A percentile compares a stretch with the other conserved stretches of the same genome.
Conservation (phyloP, 768 basidiomycete genomes). For the Albatrellus ellisii region DNA sequence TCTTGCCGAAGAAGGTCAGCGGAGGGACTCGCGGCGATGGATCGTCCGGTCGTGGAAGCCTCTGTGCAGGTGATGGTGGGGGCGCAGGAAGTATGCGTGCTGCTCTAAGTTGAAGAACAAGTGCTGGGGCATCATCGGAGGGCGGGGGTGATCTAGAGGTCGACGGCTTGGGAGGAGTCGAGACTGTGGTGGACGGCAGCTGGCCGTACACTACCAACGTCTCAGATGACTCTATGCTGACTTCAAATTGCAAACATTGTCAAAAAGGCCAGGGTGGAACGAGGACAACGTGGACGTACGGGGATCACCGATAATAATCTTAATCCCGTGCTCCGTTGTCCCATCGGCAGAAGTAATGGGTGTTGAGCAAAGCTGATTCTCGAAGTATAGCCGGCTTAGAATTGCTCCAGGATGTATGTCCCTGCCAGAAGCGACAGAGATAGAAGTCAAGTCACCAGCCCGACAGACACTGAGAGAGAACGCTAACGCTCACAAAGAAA, state of each 20-base stretch:
- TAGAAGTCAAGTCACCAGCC: no score
- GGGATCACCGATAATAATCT: conserved; percentile 57
- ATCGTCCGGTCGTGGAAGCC: conserved; percentile 59
- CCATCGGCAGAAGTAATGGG: conserved; percentile 21
- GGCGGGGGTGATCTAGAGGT: conserved; percentile 9
- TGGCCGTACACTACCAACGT: conserved; percentile 33
- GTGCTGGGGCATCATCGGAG: conserved; percentile 16
- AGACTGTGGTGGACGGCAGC: conserved; percentile 9
- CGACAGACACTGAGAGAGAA: conserved; percentile 4
- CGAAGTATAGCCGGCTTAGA: conserved; percentile 53
- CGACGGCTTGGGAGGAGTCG: conserved; percentile 1
- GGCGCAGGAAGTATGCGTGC: conserved; percentile 40
- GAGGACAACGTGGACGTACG: conserved; percentile 27
- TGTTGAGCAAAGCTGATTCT: conserved; percentile 50
- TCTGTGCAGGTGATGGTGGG: conserved; percentile 20
- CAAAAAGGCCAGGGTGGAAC: neutral
- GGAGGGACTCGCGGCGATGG: conserved; percentile 67
- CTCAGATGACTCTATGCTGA: neutral
- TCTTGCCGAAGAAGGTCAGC: conserved; percentile 15
- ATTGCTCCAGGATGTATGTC: conserved; percentile 57
- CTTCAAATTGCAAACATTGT: neutral
- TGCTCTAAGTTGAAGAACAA: conserved; percentile 33
- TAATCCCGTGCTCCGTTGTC: conserved; percentile 44
- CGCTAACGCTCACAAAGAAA: conserved; percentile 33
- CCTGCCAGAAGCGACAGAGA: conserved; percentile 23